Percentiles rank a stretch among this genome's conserved stretches.
Conservation (phyloP, 768 basidiomycete genomes). For the Boletus barrowsii region DNA sequence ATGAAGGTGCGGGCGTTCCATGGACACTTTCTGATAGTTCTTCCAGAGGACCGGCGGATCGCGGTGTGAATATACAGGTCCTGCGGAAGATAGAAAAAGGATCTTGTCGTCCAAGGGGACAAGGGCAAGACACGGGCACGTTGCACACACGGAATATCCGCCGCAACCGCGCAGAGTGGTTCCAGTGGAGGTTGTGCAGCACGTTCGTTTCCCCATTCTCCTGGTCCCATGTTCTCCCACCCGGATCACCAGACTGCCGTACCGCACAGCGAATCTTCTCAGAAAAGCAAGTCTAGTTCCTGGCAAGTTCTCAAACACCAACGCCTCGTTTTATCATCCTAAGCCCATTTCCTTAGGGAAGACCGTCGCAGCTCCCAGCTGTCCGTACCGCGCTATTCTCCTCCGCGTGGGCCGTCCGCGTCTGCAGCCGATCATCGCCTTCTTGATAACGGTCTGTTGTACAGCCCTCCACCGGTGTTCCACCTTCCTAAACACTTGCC, state of each 20-base stretch:
- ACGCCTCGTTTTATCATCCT: slow-evolving; percentile 17
- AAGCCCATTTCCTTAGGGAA: slow-evolving; percentile 25
- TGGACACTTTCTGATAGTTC: slow-evolving; percentile 6
- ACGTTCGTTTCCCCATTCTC: slow-evolving; percentile 22
- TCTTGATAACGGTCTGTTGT: slow-evolving; percentile 31
- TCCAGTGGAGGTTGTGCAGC: slow-evolving; percentile 5
- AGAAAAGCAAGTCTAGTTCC: slow-evolving; percentile 24
- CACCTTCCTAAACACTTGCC: slow-evolving; percentile 27
- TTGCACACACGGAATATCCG: slow-evolving; percentile 15
- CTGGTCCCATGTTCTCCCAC: slow-evolving; percentile 26
- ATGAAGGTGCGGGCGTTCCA: slow-evolving; percentile 9
- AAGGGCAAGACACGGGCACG: slow-evolving; percentile 4
- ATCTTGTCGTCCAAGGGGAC: slow-evolving; percentile 1
- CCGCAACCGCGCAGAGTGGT: slow-evolving; percentile 2
- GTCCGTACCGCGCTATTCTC: slow-evolving; percentile 19
- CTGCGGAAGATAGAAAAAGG: slow-evolving; percentile 2
- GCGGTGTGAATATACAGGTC: slow-evolving; percentile 12
- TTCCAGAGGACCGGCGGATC: slow-evolving; percentile 14
- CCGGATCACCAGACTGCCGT: slow-evolving; percentile 30
- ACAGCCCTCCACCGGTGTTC: slow-evolving; percentile 21
- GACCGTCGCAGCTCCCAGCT: slow-evolving; percentile 23
- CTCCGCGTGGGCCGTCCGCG: slow-evolving; percentile 24
- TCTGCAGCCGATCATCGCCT: slow-evolving; percentile 32
- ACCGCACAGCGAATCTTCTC: slow-evolving; percentile 26
- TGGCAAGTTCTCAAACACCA: slow-evolving; percentile 27